Evolutionary conservation across 2,329 filamentous ascomycete species (phyloP), one percentile per base, ranked within the genome.

Genomic region (Diaporthe citriasiana): DNA sequence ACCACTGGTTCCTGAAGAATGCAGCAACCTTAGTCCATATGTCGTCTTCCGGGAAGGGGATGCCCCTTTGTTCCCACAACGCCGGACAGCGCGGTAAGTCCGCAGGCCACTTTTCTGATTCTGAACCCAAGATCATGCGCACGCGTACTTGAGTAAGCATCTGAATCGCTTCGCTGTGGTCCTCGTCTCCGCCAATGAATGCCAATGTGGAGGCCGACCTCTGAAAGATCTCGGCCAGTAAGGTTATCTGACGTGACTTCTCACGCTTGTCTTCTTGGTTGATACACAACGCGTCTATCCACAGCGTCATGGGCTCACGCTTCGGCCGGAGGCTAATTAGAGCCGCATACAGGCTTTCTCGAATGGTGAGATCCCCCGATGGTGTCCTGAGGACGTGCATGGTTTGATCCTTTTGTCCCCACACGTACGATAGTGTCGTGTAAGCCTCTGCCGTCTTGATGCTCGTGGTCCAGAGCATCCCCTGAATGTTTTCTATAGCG

Each of bases 241-340:
- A 35, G 19, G 17, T 5, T 3, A 56, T 35, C 13, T 56, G 30
- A 3, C n/a, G 30, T 9, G 17, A 7, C 30, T 56, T 56, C 53
- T 56, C 30, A 9, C 9, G 15, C 15, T 15, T 35, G 19, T 56
- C 53, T 35, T 22, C 19, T 35, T 56, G 53, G 13, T 56, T 56
- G 53, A 56, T 56, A 56, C 53, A 56, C 7, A 56, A 19, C 6
- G 53, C 53, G n/a, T 56, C 53, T 22, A 56, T 13, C 53, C 53
- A 56, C 8, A 56, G 13, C 8, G 53, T 56, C 17, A 56, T 17
- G 4, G 53, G 53, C 8, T 56, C 30, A 35, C 53, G 15, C 19
- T n/a, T 35, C 17, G 8, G 7, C 7, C 53, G 53, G 6, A 56
- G 8, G 19, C 9, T 35, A 12, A 35, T 3, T n/a, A 56, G 53